Evolutionary conservation across 2,329 filamentous ascomycete species (phyloP).

Genomic region (Didymella arachidicola): DNA sequence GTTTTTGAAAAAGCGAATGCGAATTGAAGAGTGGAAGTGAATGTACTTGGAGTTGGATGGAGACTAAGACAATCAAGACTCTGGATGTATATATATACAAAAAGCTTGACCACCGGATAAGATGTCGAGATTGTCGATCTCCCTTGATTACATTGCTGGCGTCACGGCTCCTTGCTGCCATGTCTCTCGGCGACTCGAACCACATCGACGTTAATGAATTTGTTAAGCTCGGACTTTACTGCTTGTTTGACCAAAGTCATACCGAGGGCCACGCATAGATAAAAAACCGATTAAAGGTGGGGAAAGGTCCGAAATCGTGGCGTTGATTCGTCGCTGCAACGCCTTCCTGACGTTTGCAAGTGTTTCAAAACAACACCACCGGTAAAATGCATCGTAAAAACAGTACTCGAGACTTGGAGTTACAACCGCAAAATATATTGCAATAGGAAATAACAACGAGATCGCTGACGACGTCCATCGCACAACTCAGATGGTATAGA

Average conservation of each 20-base stretch:
- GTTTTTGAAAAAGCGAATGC: neutral
- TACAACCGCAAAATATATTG: neutral
- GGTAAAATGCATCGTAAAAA: constrained; percentile 2
- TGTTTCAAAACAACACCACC: constrained; percentile 13
- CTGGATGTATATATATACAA: constrained; percentile 28
- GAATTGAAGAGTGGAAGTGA: neutral
- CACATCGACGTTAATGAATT: constrained; percentile 1
- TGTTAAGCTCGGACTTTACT: neutral
- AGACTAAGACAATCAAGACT: constrained; percentile 17
- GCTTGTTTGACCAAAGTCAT: neutral
- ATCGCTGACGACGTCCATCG: neutral
- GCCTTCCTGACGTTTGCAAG: neutral
- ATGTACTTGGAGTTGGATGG: neutral
- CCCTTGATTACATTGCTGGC: constrained; percentile 8
- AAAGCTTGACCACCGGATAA: constrained; percentile 22
- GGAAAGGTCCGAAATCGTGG: constrained; percentile 2
- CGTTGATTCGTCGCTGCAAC: neutral
- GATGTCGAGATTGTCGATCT: neutral
- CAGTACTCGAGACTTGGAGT: neutral
- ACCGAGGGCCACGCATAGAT: neutral
- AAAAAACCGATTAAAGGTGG: constrained; percentile 2
- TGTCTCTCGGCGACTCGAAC: neutral
- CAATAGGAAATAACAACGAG: neutral
- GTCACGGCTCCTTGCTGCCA: neutral
- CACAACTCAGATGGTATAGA: neutral